phyloP scores from a whole-genome alignment of 768 basidiomycete species.

The Serendipita sp. region DNA sequence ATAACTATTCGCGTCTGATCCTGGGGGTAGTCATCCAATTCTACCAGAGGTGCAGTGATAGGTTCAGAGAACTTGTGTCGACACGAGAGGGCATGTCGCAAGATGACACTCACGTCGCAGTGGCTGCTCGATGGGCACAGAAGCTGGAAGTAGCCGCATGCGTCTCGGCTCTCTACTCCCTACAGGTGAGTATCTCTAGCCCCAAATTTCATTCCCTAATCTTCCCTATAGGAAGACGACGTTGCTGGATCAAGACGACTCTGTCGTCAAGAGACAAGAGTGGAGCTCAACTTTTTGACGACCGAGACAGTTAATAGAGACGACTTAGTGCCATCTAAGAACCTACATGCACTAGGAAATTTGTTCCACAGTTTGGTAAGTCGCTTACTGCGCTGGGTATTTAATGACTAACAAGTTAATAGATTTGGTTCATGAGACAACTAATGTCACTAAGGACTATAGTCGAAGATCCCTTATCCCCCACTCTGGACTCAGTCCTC shows the following conservation, averaged over 20 bases:
- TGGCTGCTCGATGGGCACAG: constrained; percentile 55
- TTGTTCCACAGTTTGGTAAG: constrained; percentile 78
- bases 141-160: constrained; percentile 60
- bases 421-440: constrained; percentile 78
- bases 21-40: constrained; percentile 90
- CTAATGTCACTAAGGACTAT: constrained; percentile 49
- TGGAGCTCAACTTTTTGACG: constrained; percentile 54
- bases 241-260: constrained; percentile 29
- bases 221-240: constrained; percentile 23
- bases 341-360: constrained; percentile 56
- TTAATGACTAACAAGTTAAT: constrained; percentile 5
- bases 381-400: constrained; percentile 10
- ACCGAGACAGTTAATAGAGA: constrained; percentile 36
- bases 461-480: constrained; percentile 35
- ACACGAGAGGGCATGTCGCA: constrained; percentile 15
- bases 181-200: constrained; percentile 28
- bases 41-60: constrained; percentile 83
- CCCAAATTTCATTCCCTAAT: background rate
- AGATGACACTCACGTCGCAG: constrained; percentile 30
- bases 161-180: constrained; percentile 44
- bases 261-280: constrained; percentile 58
- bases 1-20: constrained; percentile 87
- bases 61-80: constrained; percentile 60
- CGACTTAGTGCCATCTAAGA: constrained; percentile 60
- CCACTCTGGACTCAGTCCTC: constrained; percentile 31